Conservation (phyloP, 139 green algal species). For the Eudorina sp. region DNA sequence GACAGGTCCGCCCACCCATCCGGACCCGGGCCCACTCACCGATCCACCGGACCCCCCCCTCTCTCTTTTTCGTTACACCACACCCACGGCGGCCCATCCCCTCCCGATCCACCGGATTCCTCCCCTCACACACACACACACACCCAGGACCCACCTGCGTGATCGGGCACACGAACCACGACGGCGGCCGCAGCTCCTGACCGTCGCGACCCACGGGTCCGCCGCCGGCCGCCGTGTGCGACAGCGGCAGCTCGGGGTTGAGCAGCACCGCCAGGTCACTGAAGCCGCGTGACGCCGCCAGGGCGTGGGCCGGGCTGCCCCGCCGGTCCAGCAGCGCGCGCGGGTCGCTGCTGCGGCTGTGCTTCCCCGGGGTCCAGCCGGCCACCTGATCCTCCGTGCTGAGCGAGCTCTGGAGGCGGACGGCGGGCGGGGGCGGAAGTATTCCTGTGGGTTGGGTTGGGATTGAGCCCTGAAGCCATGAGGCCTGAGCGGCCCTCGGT, state of each 20-base stretch:
- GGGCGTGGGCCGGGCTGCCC: neutral
- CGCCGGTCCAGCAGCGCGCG: neutral
- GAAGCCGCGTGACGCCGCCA: conserved; percentile 17
- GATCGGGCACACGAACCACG: conserved; percentile 46
- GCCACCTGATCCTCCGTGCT: conserved; percentile 1
- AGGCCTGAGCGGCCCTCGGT: too few relatives aligned
- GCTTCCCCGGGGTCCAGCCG: neutral
- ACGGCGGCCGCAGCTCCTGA: conserved; percentile 2
- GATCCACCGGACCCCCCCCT: too few relatives aligned
- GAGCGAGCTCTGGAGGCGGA: neutral
- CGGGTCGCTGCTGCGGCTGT: conserved; percentile 3
- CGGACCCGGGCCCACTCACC: too few relatives aligned
- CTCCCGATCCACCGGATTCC: too few relatives aligned
- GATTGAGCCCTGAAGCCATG: too few relatives aligned
- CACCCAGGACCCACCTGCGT: conserved; percentile 32
- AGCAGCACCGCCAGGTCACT: conserved; percentile 23
- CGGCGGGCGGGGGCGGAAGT: too few relatives aligned
- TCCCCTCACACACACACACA: too few relatives aligned
- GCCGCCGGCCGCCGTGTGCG: neutral
- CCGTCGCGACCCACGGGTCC: neutral
- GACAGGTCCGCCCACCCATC: too few relatives aligned
- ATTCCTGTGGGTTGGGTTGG: too few relatives aligned
- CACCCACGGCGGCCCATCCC: too few relatives aligned
- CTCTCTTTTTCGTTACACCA: too few relatives aligned
- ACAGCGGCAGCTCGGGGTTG: conserved; percentile 1